phyloP scores from a whole-genome alignment of 169 alveolate genomes.

The Plasmodium vinckei region DNA sequence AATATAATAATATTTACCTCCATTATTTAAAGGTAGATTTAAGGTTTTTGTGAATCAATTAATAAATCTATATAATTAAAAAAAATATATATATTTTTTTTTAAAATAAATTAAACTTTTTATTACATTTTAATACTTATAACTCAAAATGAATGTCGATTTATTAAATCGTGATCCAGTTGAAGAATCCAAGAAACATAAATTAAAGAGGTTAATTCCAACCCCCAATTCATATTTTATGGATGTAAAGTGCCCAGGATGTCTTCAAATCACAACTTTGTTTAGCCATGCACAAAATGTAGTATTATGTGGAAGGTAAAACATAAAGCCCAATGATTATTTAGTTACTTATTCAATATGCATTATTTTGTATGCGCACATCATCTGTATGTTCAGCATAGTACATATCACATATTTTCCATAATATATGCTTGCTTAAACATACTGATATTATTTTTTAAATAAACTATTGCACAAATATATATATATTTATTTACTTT shows the following conservation, averaged over 20 bases:
- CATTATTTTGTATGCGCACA: not conserved
- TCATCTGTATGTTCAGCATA: not conserved
- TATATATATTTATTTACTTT: slow-evolving; percentile 17
- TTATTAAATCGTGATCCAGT: slow-evolving; percentile 95
- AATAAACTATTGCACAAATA: slow-evolving; percentile 1
- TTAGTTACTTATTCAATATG: too few species aligned
- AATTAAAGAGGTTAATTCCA: slow-evolving; percentile 97
- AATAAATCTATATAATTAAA: slow-evolving; percentile 5
- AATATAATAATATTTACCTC: not conserved
- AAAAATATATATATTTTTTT: not conserved
- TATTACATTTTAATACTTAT: not conserved
- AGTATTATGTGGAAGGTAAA: slow-evolving; percentile 91
- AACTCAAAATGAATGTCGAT: slow-evolving; percentile 94
- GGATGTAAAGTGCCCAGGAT: slow-evolving; percentile 98
- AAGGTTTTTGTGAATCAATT: not conserved
- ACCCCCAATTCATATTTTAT: slow-evolving; percentile 98
- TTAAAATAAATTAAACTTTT: slow-evolving; percentile 1
- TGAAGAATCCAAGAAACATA: slow-evolving; percentile 95
- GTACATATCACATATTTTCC: not conserved
- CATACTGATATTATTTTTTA: not conserved
- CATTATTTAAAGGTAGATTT: slow-evolving; percentile 2
- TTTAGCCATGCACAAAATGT: slow-evolving; percentile 97
- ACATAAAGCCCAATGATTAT: not conserved
- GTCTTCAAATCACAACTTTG: slow-evolving; percentile 95
- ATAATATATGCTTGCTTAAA: too few species aligned